phyloP scores from a whole-genome alignment of 2,329 filamentous ascomycete genomes.

The Celoporthe dispersa region DNA sequence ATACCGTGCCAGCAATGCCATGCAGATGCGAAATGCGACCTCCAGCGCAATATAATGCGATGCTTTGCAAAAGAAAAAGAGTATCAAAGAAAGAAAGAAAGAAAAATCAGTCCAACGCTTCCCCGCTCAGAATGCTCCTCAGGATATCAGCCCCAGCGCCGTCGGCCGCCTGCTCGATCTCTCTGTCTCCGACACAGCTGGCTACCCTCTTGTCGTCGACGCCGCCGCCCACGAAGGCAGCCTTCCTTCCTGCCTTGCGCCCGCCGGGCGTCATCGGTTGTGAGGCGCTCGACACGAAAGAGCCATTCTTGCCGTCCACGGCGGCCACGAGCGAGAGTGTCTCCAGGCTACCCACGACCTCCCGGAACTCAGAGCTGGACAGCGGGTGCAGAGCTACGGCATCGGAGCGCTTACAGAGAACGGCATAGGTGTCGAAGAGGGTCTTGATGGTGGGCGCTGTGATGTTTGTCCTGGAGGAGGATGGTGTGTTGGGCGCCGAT shows the following conservation, averaged over 20 bases:
- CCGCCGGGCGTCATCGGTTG: slow-evolving; percentile 71
- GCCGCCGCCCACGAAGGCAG: slow-evolving; percentile 52
- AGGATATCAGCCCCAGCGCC: slow-evolving; percentile 65
- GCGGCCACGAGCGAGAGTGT: slow-evolving; percentile 78
- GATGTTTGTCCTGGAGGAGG: slow-evolving; percentile 60
- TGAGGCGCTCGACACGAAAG: slow-evolving; percentile 52
- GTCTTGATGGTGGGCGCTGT: slow-evolving; percentile 80
- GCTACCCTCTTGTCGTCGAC: slow-evolving; percentile 78
- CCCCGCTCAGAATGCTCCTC: slow-evolving; percentile 64
- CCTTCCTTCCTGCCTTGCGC: slow-evolving; percentile 57
- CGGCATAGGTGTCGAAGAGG: slow-evolving; percentile 82
- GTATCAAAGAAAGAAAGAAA: background rate
- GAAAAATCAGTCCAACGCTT: slow-evolving; percentile 56
- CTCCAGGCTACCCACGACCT: slow-evolving; percentile 88
- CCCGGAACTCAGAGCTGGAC: slow-evolving; percentile 89
- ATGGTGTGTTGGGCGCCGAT: slow-evolving; percentile 49
- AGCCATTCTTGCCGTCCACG: slow-evolving; percentile 72
- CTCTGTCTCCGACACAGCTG: slow-evolving; percentile 79
- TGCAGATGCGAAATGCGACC: slow-evolving; percentile 8
- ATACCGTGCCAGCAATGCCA: slow-evolving; percentile 15
- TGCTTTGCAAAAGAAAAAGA: background rate
- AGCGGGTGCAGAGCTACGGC: slow-evolving; percentile 82
- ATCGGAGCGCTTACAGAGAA: slow-evolving; percentile 77
- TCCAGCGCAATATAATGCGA: background rate
- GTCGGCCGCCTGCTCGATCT: slow-evolving; percentile 73